Evolutionary conservation across 805 yeast genomes (phyloP).

Genomic region (Candida railenensis): DNA sequence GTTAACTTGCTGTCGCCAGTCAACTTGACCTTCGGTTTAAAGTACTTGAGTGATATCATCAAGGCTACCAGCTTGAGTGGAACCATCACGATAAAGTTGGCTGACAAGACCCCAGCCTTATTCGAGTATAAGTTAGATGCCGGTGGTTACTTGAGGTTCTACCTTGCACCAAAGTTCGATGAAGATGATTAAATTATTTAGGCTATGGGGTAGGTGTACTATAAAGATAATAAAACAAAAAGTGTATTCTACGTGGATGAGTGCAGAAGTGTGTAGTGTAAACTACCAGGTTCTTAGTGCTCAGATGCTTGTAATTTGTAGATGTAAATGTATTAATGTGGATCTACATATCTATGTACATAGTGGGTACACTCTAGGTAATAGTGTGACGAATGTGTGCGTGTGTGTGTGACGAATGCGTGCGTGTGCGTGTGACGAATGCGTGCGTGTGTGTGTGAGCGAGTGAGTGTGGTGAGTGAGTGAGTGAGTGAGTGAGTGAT

Average conservation of each 20-base stretch:
- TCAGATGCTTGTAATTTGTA: too few species aligned
- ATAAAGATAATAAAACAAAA: neutral
- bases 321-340: neutral
- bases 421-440: too few species aligned
- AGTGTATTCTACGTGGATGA: neutral
- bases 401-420: too few species aligned
- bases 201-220: neutral
- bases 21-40: conserved; percentile 84
- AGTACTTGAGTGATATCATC: conserved; percentile 86
- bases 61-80: conserved; percentile 81
- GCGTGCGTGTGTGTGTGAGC: too few species aligned
- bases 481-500: too few species aligned
- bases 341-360: neutral
- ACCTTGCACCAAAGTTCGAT: conserved; percentile 96
- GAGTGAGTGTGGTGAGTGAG: too few species aligned
- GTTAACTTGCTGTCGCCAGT: conserved; percentile 86
- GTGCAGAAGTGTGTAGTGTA: too few species aligned
- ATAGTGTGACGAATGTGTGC: too few species aligned
- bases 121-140: conserved; percentile 84
- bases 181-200: conserved; percentile 84
- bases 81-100: conserved; percentile 78
- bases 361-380: neutral
- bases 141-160: conserved; percentile 91
- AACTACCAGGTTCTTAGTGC: too few species aligned
- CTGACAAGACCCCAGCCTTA: conserved; percentile 89